These are phyloP conservation scores for Pleurotus cornucopiae DNA, from an alignment of 768 basidiomycete genomes.

Conservation along the genomic window DNA sequence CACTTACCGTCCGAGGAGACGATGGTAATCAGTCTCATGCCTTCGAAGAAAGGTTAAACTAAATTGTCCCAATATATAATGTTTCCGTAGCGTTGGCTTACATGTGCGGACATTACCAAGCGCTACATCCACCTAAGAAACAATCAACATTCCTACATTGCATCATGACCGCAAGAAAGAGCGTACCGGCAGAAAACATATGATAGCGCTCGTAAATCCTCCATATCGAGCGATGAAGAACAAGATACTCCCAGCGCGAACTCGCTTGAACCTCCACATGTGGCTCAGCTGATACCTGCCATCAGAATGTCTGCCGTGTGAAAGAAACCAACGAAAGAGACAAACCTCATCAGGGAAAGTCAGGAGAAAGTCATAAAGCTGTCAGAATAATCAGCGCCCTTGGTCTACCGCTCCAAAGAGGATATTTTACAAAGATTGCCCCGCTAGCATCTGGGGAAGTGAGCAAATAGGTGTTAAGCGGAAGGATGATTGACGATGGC, in stretches of 20 bases:
- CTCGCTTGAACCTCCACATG: constrained; percentile 1
- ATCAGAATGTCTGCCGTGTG: not conserved
- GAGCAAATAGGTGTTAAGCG: not conserved
- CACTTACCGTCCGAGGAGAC: constrained; percentile 3
- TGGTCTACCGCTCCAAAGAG: not conserved
- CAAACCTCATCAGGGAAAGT: constrained; percentile 4
- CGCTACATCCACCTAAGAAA: not conserved
- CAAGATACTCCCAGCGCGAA: constrained; percentile 1
- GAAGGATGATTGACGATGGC: too few relatives aligned
- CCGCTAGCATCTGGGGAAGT: constrained; percentile 3
- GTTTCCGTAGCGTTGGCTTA: not conserved
- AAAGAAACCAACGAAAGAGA: not conserved
- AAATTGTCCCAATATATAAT: too few relatives aligned
- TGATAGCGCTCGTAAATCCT: constrained; percentile 2
- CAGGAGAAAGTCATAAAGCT: constrained; percentile 5
- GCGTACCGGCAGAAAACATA: not conserved
- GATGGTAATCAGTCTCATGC: not conserved
- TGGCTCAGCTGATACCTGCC: not conserved
- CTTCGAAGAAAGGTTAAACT: not conserved
- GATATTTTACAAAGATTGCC: not conserved
- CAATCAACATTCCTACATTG: not conserved
- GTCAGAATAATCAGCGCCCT: not conserved
- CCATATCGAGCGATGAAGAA: constrained; percentile 6
- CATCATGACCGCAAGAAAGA: not conserved
- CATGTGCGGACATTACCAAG: constrained; percentile 5